Evolutionary conservation across 257 asterid genomes (phyloP).

Genomic region (Gentiana straminea): DNA sequence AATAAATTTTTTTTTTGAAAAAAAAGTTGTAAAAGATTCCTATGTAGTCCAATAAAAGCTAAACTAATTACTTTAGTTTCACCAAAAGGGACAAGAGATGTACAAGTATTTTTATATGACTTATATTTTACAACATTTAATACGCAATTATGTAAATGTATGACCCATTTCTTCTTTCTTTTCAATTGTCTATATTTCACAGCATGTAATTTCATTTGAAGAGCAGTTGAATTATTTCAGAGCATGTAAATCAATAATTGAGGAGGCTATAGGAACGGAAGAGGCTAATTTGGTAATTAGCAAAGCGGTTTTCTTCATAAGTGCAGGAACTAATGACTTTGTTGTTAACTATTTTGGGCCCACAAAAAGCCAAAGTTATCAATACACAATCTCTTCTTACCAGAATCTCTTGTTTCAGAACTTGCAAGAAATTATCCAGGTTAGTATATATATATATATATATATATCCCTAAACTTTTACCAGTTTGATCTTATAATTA

Average conservation of each 20-base stretch:
- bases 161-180: neutral
- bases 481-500: too few species aligned
- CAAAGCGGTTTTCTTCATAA: slow-evolving; percentile 29
- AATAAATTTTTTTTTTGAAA: too few species aligned
- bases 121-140: too few species aligned
- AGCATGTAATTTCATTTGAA: slow-evolving; percentile 38
- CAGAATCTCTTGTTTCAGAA: slow-evolving; percentile 25
- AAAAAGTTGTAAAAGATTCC: too few species aligned
- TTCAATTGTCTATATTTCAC: slow-evolving; percentile 1
- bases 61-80: too few species aligned
- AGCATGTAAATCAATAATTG: slow-evolving; percentile 38
- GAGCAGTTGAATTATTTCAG: slow-evolving; percentile 39
- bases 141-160: too few species aligned
- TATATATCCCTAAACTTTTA: too few species aligned
- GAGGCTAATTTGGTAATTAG: slow-evolving; percentile 20
- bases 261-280: slow-evolving; percentile 32
- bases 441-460: slow-evolving; percentile 4
- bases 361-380: slow-evolving; percentile 27
- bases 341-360: slow-evolving; percentile 28
- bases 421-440: slow-evolving; percentile 34
- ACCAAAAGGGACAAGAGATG: too few species aligned
- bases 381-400: slow-evolving; percentile 27
- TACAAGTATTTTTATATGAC: too few species aligned
- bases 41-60: too few species aligned
- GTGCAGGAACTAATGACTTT: slow-evolving; percentile 62